Evolutionary conservation across 2,329 filamentous ascomycete species (phyloP).

Genomic region (Pseudogymnoascus sp.): DNA sequence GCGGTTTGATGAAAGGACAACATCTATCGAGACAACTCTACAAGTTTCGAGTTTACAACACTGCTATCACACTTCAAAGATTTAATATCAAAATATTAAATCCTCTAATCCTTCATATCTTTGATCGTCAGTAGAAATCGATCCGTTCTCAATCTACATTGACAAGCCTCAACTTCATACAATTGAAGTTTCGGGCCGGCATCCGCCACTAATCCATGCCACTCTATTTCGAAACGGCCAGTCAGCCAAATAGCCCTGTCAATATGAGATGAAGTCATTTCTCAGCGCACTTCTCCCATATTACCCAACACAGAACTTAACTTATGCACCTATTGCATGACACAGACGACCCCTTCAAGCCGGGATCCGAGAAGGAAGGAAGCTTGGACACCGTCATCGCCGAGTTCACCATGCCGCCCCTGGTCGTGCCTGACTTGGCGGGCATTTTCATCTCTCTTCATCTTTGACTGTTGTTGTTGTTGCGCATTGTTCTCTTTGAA

Average conservation of each 20-base stretch:
- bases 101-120: background rate
- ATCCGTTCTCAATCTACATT: background rate
- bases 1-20: background rate
- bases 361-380: background rate
- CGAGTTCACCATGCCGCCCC: background rate
- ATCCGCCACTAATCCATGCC: background rate
- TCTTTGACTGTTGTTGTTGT: background rate
- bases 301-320: background rate
- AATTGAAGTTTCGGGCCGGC: background rate
- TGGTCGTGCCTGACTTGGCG: background rate
- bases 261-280: constrained; percentile 6
- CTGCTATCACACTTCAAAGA: background rate
- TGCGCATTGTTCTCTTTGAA: background rate
- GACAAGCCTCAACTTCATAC: background rate
- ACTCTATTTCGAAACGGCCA: constrained; percentile 6
- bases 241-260: background rate
- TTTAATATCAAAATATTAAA: background rate
- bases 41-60: background rate
- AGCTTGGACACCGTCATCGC: background rate
- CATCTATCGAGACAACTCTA: background rate
- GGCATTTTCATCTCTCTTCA: background rate
- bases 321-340: constrained; percentile 3
- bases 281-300: background rate
- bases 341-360: background rate
- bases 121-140: background rate